phyloP scores from a whole-genome alignment of 179 eudicot species.

The Carnegiea gigantea region DNA sequence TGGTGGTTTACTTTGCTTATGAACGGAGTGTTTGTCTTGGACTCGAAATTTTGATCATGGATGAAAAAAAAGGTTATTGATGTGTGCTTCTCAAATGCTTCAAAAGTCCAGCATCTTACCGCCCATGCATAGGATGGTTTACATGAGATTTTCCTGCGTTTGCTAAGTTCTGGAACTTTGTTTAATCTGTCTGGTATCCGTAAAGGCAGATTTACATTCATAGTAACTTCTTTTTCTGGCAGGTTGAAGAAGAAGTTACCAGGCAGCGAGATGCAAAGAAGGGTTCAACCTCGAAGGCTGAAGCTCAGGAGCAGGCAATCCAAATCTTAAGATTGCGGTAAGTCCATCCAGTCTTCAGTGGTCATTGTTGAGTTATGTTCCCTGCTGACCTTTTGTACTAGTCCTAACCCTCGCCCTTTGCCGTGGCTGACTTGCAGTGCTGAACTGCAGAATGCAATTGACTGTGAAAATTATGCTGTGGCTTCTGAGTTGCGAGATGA shows the following conservation, averaged over 20 bases:
- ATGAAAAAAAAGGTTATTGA: neutral
- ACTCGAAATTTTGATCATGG: neutral
- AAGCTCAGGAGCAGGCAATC: constrained; percentile 88
- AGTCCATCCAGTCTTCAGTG: constrained; percentile 18
- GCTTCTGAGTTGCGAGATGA: constrained; percentile 86
- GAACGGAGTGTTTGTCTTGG: no score
- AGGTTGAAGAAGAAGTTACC: constrained; percentile 82
- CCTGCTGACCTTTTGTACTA: constrained; percentile 3
- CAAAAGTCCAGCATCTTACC: neutral
- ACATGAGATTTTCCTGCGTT: neutral
- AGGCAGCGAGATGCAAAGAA: constrained; percentile 56
- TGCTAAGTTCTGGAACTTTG: neutral
- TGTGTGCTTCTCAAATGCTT: neutral
- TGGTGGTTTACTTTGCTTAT: neutral
- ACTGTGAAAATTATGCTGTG: constrained; percentile 65
- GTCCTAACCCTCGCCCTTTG: neutral
- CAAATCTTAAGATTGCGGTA: constrained; percentile 79
- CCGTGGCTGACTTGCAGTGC: constrained; percentile 43
- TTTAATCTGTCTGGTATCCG: neutral
- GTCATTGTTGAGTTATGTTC: neutral
- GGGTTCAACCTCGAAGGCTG: constrained; percentile 82
- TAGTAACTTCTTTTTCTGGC: constrained; percentile 20
- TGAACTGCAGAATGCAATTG: constrained; percentile 73
- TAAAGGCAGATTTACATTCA: constrained; percentile 5
- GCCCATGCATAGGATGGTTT: neutral